Conservation (phyloP, 108 stramenopile genomes). For the Skeletonema marinoi region DNA sequence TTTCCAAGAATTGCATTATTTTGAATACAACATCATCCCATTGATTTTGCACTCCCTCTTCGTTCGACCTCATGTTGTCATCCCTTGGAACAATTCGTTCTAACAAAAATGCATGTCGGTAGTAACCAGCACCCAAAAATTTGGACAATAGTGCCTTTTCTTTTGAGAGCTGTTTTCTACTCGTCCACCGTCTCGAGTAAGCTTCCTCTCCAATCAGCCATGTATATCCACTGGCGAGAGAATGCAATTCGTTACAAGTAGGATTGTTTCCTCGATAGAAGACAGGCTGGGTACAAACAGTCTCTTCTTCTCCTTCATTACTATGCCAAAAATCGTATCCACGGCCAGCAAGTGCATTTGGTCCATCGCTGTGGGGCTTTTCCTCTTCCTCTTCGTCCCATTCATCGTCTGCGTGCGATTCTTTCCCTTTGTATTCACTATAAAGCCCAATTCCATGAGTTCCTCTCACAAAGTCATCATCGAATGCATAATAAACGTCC, state of each 20-base stretch:
- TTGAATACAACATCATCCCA: conserved; percentile 46
- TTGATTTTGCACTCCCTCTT: conserved; percentile 1
- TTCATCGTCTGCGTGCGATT: neutral
- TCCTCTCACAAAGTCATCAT: conserved; percentile 52
- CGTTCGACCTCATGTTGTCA: conserved; percentile 11
- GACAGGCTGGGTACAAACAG: conserved; percentile 43
- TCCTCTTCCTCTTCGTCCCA: conserved; percentile 14
- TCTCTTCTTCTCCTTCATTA: neutral
- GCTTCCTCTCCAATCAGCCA: conserved; percentile 38
- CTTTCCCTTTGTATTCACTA: neutral
- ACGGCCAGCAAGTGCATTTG: neutral
- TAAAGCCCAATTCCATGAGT: conserved; percentile 28
- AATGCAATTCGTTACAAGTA: conserved; percentile 72
- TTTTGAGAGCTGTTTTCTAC: conserved; percentile 3
- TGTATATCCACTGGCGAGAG: conserved; percentile 30
- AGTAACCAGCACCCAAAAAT: conserved; percentile 51
- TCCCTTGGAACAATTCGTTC: conserved; percentile 35
- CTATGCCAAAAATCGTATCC: neutral
- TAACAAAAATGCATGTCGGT: conserved; percentile 60
- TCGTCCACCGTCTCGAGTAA: conserved; percentile 17
- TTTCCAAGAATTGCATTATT: conserved; percentile 40
- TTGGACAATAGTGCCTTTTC: conserved; percentile 14
- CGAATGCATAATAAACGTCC: conserved; percentile 58
- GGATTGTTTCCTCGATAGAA: conserved; percentile 53
- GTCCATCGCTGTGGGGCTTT: neutral